Evolutionary conservation across 306 rosid genomes (phyloP).

Genomic region (Quercus wislizeni): DNA sequence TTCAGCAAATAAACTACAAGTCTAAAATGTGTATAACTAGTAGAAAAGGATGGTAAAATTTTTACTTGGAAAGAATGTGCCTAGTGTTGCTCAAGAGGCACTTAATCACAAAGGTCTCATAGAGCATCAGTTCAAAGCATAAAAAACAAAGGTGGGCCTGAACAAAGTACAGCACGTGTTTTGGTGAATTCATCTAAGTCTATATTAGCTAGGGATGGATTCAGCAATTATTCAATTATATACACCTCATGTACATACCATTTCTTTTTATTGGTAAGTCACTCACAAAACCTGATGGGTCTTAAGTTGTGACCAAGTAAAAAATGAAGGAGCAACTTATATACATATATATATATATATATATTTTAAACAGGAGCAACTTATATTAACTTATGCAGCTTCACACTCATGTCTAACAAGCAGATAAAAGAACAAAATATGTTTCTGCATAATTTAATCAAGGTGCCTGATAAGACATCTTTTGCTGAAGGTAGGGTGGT

Average conservation of each 20-base stretch:
- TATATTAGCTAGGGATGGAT: not conserved
- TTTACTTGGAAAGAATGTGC: no score
- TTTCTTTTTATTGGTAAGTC: no score
- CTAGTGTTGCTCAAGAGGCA: not conserved
- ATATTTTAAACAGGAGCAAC: not conserved
- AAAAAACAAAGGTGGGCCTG: not conserved
- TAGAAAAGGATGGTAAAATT: not conserved
- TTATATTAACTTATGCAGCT: not conserved
- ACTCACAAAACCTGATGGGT: no score
- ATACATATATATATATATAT: no score
- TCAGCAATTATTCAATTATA: not conserved
- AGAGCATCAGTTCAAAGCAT: not conserved
- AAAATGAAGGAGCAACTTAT: not conserved
- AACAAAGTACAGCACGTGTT: not conserved
- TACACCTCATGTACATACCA: not conserved
- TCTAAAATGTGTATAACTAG: not conserved
- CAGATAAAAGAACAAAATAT: not conserved
- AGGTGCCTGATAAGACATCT: not conserved
- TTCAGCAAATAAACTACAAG: not conserved
- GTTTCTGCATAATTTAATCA: not conserved
- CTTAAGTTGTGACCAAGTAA: no score
- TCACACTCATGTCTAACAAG: not conserved
- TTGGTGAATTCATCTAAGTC: not conserved
- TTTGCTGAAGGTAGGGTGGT: not conserved
- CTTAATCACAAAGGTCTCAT: not conserved